Evolutionary conservation across 768 basidiomycete species (phyloP), one percentile per base, ranked within the genome.

Genomic region (Lenzites betulinus): DNA sequence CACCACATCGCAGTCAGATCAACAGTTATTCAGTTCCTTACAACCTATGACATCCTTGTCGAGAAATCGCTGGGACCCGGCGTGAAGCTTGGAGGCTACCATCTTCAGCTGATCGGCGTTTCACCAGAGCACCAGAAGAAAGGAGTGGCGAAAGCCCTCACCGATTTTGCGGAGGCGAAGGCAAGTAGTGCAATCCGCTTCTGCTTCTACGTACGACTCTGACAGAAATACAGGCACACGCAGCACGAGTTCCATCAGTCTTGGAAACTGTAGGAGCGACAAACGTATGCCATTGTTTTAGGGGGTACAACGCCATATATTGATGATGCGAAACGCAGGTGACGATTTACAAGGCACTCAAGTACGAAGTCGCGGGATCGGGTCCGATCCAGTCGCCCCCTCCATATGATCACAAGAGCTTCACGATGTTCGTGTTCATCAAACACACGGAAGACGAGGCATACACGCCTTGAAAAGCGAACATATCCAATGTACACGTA

Each of bases 1-100:
- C n/a, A 43, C 13, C 42, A 12, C 42, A 1, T 8, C 18, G 42
- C 42, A 12, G n/a, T 9, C 25, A 33, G 4, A 33, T 33, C 11
- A 33, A 33, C 11, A 11, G 4, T 11, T 33, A 33, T 13, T 25
- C 11, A 47, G 46, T 47, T 47, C 46, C 22, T 47, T 15, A 26
- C 13, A 16, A 39, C 52, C 5, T 65, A 65, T 39, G 60, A 58
- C 22, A 48, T 28, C 1, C 52, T 65, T 2, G 47, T 38, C 6
- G 64, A 65, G 28, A n/a, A 25, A 3, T 42, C 52, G 25, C 49
- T 57, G n/a, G 60, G 57, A 22, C 39, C 46, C 7, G 60, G 51
- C 2, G 60, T 62, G 8, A 65, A 65, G 35, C 64, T 61, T 12
- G 60, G 56, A 11, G 51, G 28, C 22, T 65, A 62, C 8, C 60